These are phyloP conservation scores for Capronia epimyces DNA, from an alignment of 2,329 filamentous ascomycete species.

Conservation along the genomic window DNA sequence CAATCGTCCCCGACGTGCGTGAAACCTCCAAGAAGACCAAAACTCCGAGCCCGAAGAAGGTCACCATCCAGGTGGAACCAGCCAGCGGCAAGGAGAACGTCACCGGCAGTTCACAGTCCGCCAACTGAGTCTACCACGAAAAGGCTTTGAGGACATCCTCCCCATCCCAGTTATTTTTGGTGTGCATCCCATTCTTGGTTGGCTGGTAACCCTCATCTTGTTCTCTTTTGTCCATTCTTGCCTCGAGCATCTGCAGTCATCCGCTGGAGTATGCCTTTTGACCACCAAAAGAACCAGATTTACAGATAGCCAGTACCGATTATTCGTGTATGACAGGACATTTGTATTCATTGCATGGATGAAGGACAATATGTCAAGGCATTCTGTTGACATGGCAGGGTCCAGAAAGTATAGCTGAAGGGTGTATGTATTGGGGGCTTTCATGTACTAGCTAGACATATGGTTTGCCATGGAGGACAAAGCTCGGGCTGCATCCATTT, in stretches of 20 bases:
- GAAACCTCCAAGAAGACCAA: conserved; percentile 33
- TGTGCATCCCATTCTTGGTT: conserved; percentile 20
- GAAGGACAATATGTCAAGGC: conserved; percentile 6
- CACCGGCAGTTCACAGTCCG: conserved; percentile 29
- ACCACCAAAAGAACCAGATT: conserved; percentile 5
- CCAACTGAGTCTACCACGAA: conserved; percentile 26
- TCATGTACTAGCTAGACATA: conserved; percentile 12
- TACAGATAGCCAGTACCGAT: conserved; percentile 10
- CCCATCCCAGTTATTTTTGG: conserved; percentile 18
- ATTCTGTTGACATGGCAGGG: conserved; percentile 15
- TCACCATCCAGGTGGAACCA: conserved; percentile 35
- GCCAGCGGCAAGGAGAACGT: conserved; percentile 38
- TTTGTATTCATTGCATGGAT: conserved; percentile 15
- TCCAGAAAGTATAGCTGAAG: conserved; percentile 6
- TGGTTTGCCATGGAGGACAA: not conserved
- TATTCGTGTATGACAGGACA: conserved; percentile 13
- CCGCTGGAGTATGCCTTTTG: conserved; percentile 11
- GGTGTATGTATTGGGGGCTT: conserved; percentile 7
- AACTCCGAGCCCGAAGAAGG: conserved; percentile 40
- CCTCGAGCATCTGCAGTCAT: conserved; percentile 17
- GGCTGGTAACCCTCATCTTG: conserved; percentile 15
- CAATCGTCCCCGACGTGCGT: conserved; percentile 30
- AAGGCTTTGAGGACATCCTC: conserved; percentile 14
- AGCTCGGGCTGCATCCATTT: not conserved
- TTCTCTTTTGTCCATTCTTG: conserved; percentile 22